Base-by-base conservation (phyloP, 495 filamentous ascomycete species). In the Penicillium fimorum region DNA sequence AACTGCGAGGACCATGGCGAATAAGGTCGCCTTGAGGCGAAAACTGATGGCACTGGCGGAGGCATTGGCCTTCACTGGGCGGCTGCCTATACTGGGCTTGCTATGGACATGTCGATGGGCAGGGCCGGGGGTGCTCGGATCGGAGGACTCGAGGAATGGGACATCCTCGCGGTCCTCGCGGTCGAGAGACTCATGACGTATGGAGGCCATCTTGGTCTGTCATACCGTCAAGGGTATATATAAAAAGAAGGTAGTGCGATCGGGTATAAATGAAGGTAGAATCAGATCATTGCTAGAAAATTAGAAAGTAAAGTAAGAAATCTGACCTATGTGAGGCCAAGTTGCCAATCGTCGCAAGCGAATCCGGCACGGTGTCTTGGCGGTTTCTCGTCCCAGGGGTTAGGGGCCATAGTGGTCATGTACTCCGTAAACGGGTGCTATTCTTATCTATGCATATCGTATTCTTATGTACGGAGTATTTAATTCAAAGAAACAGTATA, bases 1-100 rank as follows among this genome's bases (percentile, higher is more conserved):
- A 12, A 79, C 66, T 11, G 75, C 67, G 6, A 78, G 62, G 7
- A 79, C 62, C 60, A 80, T 75, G 22, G 68, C 49, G 62, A 77
- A 76, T 5, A 77, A 53, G 12, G 66, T 76, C 20, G 77, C 43
- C 62, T 77, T 75, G 35, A 79, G 52, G 5, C 75, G 75, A 22
- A 70, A 65, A 5, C 66, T 70, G 45, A 77, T 63, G 4, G 54
- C 53, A 22, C 33, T 50, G 37, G 49, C 56, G 12, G 60, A 50
- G 27, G 37, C 44, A 56, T 60, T 41, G 20, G 52, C 44, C 40
- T 56, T 35, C 4, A 29, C 32, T 29, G 56, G 25, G 7, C 35
- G 43, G 48, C 47, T 54, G 50, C 37, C 47, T 46, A 43, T 49
- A 12, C 55, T 53, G 18, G 55, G 50, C 43, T 64, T 62, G 47